A percentile compares a stretch with the other conserved stretches of the same genome.
phyloP scores from a whole-genome alignment of 2,329 filamentous ascomycete genomes.

The Hysterium pulicare region DNA sequence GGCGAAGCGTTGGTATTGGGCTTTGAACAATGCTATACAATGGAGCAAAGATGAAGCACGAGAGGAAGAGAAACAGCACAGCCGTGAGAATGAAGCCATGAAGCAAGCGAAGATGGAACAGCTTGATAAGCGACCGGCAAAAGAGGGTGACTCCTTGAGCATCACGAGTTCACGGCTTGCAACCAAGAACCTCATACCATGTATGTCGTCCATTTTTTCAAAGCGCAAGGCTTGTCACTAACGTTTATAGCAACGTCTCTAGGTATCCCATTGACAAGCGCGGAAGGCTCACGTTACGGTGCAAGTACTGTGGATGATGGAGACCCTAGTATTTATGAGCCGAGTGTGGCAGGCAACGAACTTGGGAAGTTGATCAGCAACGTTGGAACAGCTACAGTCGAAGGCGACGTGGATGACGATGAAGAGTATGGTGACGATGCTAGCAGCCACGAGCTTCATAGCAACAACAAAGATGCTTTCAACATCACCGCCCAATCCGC shows the following conservation, averaged over 20 bases:
- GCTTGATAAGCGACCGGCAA: slow-evolving; percentile 46
- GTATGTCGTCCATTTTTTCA: slow-evolving; percentile 8
- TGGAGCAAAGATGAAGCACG: slow-evolving; percentile 97
- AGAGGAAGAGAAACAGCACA: slow-evolving; percentile 76
- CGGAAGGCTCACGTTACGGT: slow-evolving; percentile 33
- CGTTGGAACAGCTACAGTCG: slow-evolving; percentile 48
- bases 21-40: slow-evolving; percentile 96
- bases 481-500: slow-evolving; percentile 96
- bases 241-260: slow-evolving; percentile 39
- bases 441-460: slow-evolving; percentile 69
- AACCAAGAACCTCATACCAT: slow-evolving; percentile 29
- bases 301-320: slow-evolving; percentile 55
- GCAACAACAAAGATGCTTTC: slow-evolving; percentile 85
- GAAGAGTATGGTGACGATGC: slow-evolving; percentile 78
- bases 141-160: slow-evolving; percentile 42
- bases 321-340: slow-evolving; percentile 55
- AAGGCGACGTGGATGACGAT: slow-evolving; percentile 59
- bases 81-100: slow-evolving; percentile 70
- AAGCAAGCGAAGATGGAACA: slow-evolving; percentile 75
- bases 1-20: slow-evolving; percentile 98
- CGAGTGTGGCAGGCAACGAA: slow-evolving; percentile 55
- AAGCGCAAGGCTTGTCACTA: slow-evolving; percentile 3
- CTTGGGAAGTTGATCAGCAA: slow-evolving; percentile 49
- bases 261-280: slow-evolving; percentile 48
- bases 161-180: slow-evolving; percentile 32